Evolutionary conservation across 2,329 filamentous ascomycete genomes (phyloP), one percentile per base, ranked within the genome.

Genomic region (Pseudogymnoascus sp.): DNA sequence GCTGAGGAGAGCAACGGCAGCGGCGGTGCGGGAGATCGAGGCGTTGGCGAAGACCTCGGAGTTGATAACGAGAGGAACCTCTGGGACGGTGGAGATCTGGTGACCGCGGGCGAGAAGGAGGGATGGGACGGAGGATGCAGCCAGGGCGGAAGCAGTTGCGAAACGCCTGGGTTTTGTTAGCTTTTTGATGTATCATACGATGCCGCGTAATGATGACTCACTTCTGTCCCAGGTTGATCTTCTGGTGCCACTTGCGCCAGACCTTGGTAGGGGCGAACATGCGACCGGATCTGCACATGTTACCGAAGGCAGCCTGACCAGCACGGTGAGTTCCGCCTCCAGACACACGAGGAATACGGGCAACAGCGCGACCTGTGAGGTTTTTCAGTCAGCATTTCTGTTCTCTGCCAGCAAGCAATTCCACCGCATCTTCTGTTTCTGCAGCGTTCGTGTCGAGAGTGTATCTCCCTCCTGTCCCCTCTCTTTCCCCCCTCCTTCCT

Each of bases 261-360:
- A 96, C 90, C 89, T 99, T 99, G 82, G 94, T 99, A 72, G 94
- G 94, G 73, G 94, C 94, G 84, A 99, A 99, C 94, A 99, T 99
- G 84, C 94, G 94, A 85, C 95, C 94, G 78, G 93, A 96, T 80
- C 94, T 92, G 85, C 94, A 99, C 92, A 93, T 92, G 90, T 99
- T 99, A 91, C 94, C 94, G 82, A 97, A 99, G 74, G 94, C 94
- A 80, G 94, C 94, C 86, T 99, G 94, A 85, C 94, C 94, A 77
- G 94, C 94, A 86, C 94, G 93, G 89, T 99, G 94, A 79, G 94
- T 99, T 91, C 94, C 94, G 84, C 94, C 93, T 87, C 94, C 94
- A 78, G 94, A 97, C 80, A 99, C 94, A 97, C 94, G 94, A 77
- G 95, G 94, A 76, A 99, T 99, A 97, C 94, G 94, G 80, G 94